Percentiles rank a stretch among this genome's conserved stretches.
Conservation (phyloP, 2,329 filamentous ascomycete genomes). For the Dryadomyces sulphureus region DNA sequence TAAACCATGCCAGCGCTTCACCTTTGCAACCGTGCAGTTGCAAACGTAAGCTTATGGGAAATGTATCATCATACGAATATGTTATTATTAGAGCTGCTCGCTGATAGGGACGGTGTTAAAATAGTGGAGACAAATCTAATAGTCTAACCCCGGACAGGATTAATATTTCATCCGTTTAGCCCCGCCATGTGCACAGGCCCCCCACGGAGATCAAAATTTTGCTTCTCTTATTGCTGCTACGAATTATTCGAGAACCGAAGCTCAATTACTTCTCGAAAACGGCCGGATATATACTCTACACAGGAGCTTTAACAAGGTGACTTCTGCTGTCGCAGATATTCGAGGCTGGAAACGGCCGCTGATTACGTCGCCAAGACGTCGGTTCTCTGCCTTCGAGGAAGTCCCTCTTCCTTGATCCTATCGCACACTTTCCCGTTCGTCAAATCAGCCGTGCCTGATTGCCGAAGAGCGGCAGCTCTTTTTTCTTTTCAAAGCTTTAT, state of each 20-base stretch:
- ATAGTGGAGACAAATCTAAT: not conserved
- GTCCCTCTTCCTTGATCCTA: not conserved
- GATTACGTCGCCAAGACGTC: constrained; percentile 22
- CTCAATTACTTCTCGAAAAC: not conserved
- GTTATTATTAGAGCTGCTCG: not conserved
- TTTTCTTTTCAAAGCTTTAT: constrained; percentile 7
- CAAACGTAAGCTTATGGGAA: not conserved
- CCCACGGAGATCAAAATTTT: constrained; percentile 1
- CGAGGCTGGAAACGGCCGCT: constrained; percentile 9
- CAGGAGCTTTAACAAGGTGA: not conserved
- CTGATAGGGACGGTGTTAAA: not conserved
- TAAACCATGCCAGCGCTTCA: not conserved
- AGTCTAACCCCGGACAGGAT: not conserved
- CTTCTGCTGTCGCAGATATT: not conserved
- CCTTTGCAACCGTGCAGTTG: not conserved
- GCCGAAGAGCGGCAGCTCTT: constrained; percentile 7
- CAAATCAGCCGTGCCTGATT: constrained; percentile 23
- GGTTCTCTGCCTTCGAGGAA: constrained; percentile 19
- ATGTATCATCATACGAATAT: too few species aligned
- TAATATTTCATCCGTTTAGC: not conserved
- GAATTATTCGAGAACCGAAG: not conserved
- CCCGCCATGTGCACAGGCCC: not conserved
- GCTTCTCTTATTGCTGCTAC: not conserved
- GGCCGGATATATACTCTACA: not conserved
- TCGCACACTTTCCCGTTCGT: constrained; percentile 29